phyloP scores from a whole-genome alignment of 495 filamentous ascomycete species.

The Rhypophila decipiens region DNA sequence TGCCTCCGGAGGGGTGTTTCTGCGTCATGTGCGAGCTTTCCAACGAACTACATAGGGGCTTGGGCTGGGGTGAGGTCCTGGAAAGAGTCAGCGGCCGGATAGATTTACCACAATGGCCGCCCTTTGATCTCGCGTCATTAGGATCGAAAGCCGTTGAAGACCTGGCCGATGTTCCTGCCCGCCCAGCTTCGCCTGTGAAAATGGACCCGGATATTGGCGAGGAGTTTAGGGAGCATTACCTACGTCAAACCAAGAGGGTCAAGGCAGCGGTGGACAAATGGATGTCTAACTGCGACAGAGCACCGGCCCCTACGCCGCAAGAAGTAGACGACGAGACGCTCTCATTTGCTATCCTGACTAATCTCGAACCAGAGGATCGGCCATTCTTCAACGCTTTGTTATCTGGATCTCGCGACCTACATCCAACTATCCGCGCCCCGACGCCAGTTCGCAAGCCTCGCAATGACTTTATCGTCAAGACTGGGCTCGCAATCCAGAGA shows the following conservation, averaged over 20 bases:
- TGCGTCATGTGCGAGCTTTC: slow-evolving; percentile 66
- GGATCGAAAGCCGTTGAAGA: slow-evolving; percentile 47
- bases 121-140: slow-evolving; percentile 66
- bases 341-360: slow-evolving; percentile 86
- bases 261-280: slow-evolving; percentile 77
- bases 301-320: slow-evolving; percentile 63
- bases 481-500: slow-evolving; percentile 70
- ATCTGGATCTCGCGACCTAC: slow-evolving; percentile 56
- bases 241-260: slow-evolving; percentile 81
- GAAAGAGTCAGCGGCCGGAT: slow-evolving; percentile 85
- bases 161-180: slow-evolving; percentile 34
- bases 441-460: slow-evolving; percentile 52
- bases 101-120: slow-evolving; percentile 81
- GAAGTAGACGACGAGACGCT: slow-evolving; percentile 91
- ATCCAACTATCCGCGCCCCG: slow-evolving; percentile 47
- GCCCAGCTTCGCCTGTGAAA: slow-evolving; percentile 63
- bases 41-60: slow-evolving; percentile 54
- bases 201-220: slow-evolving; percentile 89
- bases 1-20: slow-evolving; percentile 71
- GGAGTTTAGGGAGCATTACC: slow-evolving; percentile 81
- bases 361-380: slow-evolving; percentile 67
- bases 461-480: slow-evolving; percentile 63
- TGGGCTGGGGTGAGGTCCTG: slow-evolving; percentile 96
- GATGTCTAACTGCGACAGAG: slow-evolving; percentile 70
- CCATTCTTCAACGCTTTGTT: slow-evolving; percentile 73